These are phyloP conservation scores for Ustilago vetiveriae DNA, from an alignment of 1,284 basidiomycete genomes.

Conservation along the genomic window DNA sequence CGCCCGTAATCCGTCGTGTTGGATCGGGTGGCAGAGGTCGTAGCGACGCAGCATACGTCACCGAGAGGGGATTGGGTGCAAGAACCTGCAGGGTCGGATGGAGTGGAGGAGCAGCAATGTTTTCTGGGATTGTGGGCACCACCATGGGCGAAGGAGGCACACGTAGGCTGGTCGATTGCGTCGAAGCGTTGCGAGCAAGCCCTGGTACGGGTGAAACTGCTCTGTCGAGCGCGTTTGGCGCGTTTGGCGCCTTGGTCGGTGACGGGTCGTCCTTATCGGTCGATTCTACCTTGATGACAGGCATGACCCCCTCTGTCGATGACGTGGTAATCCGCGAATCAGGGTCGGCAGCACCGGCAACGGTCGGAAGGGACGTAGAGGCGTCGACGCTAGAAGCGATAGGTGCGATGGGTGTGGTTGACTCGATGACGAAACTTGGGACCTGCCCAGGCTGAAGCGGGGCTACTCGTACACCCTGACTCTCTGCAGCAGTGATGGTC, in stretches of 20 bases:
- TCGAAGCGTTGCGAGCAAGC: slow-evolving; percentile 23
- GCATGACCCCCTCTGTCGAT: not conserved
- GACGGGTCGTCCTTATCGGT: slow-evolving; percentile 16
- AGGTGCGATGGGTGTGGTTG: slow-evolving; percentile 25
- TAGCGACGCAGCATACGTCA: slow-evolving; percentile 64
- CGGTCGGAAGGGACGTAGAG: not conserved
- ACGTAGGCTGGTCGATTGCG: slow-evolving; percentile 23
- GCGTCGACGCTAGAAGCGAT: slow-evolving; percentile 6
- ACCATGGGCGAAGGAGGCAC: slow-evolving; percentile 40
- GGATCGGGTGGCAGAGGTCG: slow-evolving; percentile 65
- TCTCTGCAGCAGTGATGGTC: slow-evolving; percentile 36
- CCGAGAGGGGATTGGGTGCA: slow-evolving; percentile 63
- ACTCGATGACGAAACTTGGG: slow-evolving; percentile 45
- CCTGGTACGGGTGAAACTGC: slow-evolving; percentile 39
- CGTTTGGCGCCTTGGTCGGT: slow-evolving; percentile 6
- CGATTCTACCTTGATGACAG: slow-evolving; percentile 18
- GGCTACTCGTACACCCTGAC: slow-evolving; percentile 40
- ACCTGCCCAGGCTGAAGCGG: slow-evolving; percentile 46
- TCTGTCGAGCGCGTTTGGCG: slow-evolving; percentile 17
- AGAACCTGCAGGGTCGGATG: slow-evolving; percentile 59
- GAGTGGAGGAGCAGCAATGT: slow-evolving; percentile 34
- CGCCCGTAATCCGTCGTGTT: slow-evolving; percentile 58
- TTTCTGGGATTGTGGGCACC: slow-evolving; percentile 22
- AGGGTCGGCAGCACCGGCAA: not conserved
- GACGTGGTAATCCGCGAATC: not conserved